phyloP scores from a whole-genome alignment of 257 asterid genomes.

The Nicotiana sylvestris region DNA sequence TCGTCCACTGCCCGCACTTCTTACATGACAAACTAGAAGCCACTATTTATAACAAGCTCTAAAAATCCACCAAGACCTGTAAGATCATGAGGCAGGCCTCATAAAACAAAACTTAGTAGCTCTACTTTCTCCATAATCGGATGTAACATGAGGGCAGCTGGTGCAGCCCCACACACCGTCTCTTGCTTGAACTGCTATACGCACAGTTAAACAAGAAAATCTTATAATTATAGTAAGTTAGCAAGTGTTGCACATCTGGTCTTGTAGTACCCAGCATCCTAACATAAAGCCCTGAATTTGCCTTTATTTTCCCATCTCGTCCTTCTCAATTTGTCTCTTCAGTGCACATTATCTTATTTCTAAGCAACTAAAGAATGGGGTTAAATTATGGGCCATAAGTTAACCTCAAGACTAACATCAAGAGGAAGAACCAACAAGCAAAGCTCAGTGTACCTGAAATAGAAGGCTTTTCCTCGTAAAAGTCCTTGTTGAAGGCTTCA shows the following conservation, averaged over 20 bases:
- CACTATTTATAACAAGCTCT: not conserved
- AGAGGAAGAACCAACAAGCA: not conserved
- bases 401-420: not conserved
- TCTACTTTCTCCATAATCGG: not conserved
- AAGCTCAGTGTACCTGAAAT: constrained; percentile 58
- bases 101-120: not conserved
- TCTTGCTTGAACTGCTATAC: not conserved
- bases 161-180: not conserved
- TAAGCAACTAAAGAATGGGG: not conserved
- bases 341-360: not conserved
- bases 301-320: not conserved
- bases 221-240: not conserved
- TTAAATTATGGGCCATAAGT: not conserved
- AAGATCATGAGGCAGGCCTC: not conserved
- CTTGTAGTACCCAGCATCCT: not conserved
- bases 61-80: not conserved
- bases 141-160: not conserved
- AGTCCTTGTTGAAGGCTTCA: constrained; percentile 84
- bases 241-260: not conserved
- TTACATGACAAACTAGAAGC: not conserved
- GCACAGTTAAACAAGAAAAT: not conserved
- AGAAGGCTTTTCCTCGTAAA: constrained; percentile 87
- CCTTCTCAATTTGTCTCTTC: not conserved
- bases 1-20: not conserved
- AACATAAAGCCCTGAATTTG: not conserved